Conservation (phyloP, 2,329 filamentous ascomycete genomes). For the Botryotinia convoluta region DNA sequence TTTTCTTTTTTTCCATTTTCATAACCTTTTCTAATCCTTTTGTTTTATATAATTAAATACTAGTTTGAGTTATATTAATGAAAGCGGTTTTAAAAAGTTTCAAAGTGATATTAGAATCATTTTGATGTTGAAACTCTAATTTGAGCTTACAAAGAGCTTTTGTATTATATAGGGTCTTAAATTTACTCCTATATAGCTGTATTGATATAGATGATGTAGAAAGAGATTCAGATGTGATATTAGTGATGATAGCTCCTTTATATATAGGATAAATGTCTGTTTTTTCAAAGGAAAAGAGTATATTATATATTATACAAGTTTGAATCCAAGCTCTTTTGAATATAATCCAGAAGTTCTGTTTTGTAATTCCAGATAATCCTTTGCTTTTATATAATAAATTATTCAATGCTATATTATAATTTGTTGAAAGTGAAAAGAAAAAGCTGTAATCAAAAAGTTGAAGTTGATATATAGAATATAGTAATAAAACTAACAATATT, state of each 20-base stretch:
- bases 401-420: not conserved
- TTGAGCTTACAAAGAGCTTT: not conserved
- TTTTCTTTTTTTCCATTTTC: no score
- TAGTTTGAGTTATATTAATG: no score
- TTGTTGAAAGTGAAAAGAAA: not conserved
- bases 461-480: not conserved
- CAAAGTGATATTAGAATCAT: not conserved
- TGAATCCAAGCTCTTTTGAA: not conserved
- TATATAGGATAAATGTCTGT: no score
- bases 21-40: no score
- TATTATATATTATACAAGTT: no score
- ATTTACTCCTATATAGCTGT: not conserved
- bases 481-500: not conserved
- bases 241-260: no score
- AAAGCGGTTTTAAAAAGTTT: not conserved
- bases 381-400: accelerated
- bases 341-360: accelerated
- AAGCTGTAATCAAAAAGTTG: accelerated
- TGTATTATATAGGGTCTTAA: accelerated
- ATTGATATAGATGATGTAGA: not conserved
- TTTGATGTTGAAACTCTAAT: not conserved
- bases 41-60: no score
- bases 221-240: no score
- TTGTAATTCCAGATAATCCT: not conserved
- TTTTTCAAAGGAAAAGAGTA: no score